Evolutionary conservation across 305 asterid genomes (phyloP), one percentile per base, ranked within the genome.

Genomic region (Ilex paraguariensis): DNA sequence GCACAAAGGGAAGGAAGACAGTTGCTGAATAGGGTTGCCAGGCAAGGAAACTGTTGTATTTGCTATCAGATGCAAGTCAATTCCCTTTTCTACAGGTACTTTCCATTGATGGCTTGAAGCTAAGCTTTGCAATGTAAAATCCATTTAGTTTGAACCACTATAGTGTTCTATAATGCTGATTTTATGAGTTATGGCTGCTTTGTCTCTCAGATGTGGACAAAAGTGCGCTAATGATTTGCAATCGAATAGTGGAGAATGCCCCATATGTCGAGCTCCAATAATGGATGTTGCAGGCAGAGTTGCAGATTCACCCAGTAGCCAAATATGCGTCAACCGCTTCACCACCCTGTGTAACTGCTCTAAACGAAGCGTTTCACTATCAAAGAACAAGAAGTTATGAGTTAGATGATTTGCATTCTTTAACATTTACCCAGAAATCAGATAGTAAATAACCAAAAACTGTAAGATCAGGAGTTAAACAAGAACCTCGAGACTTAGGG

Each of bases 151-250:
- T 36, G 42, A 36, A 36, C 7, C 9, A 36, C 28, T 36, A 8
- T 8, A 36, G 9, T 8, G 6, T 36, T 36, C 42, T 4, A 4
- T 36, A 36, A 8, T 36, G 7, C 36, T 32, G 28, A 50, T 55
- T 16, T 32, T 10, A 11, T 13, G 17, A 31, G 13, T 39, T 12
- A 46, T 40, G 48, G n/a, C 42, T 7, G 21, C 3, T 10, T 45
- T 56, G 66, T 56, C 13, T 72, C 76, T 56, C 81, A 84, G 91
- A 80, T 91, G 97, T 69, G 98, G 98, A 49, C 98, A 91, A 73
- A 89, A 78, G 64, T 91, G 96, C 66, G 95, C 89, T 58, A 85
- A 79, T 55, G 89, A 83, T 71, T 78, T 91, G 77, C 95, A 80
- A 48, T 77, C 82, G 80, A 71, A 83, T 44, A 79, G 80, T 17